Evolutionary conservation across 192 early-diverging fungal species (phyloP), one percentile per base, ranked within the genome.

Genomic region (Dispira simplex): DNA sequence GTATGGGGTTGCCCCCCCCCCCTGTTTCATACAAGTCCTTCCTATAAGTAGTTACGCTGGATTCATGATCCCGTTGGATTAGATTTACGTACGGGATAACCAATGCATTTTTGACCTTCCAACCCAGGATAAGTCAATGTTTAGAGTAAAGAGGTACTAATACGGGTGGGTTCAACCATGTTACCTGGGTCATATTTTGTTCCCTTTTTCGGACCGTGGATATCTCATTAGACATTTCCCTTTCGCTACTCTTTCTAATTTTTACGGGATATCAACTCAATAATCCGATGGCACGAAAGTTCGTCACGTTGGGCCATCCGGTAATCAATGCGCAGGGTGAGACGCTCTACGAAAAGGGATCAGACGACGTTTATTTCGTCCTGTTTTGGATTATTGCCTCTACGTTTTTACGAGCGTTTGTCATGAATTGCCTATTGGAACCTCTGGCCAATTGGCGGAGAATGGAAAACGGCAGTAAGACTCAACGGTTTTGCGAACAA

Each of bases 401-500:
- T 25, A 83, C 85, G 12, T 81, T 81, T 20, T 63, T 81, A 11
- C 81, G 88, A 14, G 79, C 81, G 0, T 25, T 72, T 12, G 64
- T 81, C 54, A 76, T 87, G 76, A 77, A 75, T 47, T 76, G 75
- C 49, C 57, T 73, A 48, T 70, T 79, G 39, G 69, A 53, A 43
- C 79, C 80, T 11, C 12, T 79, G 16, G 76, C 70, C 60, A 70
- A 67, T 64, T n/a, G 47, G 0, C 47, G 66, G 23, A 71, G 77
- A 11, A 73, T 80, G 43, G 67, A 28, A 11, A 27, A 1, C 6
- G 14, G 21, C 32, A 44, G 13, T 18, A 75, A 77, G 46, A 28
- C 71, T 26, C 69, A 64, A 28, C 81, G 86, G 55, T 81, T 90
- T 46, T 79, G 81, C 54, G 88, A 90, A 66, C 86, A 90, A 56